Evolutionary conservation across 2,329 filamentous ascomycete species (phyloP).

Genomic region (Leptographium lundbergii): DNA sequence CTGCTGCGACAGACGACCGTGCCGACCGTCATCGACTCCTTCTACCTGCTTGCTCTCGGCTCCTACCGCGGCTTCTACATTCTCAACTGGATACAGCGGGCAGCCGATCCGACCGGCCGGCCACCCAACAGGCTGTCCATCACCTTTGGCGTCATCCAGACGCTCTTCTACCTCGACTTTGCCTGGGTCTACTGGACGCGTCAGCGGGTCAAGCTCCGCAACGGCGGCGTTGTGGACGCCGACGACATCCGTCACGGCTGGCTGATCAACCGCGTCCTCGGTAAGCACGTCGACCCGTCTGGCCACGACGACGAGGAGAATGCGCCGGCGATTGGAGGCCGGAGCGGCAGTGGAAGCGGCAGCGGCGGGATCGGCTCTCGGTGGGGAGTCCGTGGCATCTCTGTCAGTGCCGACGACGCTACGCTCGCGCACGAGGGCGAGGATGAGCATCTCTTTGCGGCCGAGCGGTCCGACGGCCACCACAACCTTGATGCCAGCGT

Average conservation of each 20-base stretch:
- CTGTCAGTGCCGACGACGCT: constrained; percentile 52
- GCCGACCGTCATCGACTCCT: constrained; percentile 93
- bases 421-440: constrained; percentile 35
- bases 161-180: constrained; percentile 82
- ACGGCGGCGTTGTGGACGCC: constrained; percentile 76
- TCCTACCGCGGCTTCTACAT: constrained; percentile 84
- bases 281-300: constrained; percentile 40
- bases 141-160: constrained; percentile 82
- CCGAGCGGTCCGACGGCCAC: constrained; percentile 21
- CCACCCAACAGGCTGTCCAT: constrained; percentile 60
- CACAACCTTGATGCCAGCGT: constrained; percentile 33
- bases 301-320: constrained; percentile 45
- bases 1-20: constrained; percentile 90
- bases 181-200: constrained; percentile 94
- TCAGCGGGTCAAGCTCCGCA: constrained; percentile 85
- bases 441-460: constrained; percentile 17
- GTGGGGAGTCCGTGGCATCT: constrained; percentile 54
- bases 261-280: constrained; percentile 68
- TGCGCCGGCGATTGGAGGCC: constrained; percentile 28
- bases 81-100: constrained; percentile 75
- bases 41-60: constrained; percentile 78
- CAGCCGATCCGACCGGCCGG: constrained; percentile 42
- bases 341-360: constrained; percentile 16
- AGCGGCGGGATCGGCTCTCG: constrained; percentile 41
- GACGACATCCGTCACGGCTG: constrained; percentile 81